Evolutionary conservation across 2,329 filamentous ascomycete species (phyloP), one percentile per base, ranked within the genome.

Genomic region (Pochonia chlamydosporia): DNA sequence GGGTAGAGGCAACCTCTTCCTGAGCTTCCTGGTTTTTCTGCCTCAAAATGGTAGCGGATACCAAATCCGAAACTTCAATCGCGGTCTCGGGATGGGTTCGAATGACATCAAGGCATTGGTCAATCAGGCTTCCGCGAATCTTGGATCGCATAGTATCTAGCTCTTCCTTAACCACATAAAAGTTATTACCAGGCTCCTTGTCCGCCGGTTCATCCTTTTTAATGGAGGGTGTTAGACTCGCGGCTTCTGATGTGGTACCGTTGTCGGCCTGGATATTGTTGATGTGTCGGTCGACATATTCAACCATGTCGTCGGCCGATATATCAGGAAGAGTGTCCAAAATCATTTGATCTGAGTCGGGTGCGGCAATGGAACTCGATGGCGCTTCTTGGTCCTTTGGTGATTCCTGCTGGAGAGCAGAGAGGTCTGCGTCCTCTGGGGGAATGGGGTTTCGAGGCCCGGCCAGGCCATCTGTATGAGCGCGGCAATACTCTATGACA

Each of bases 51-150:
- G 89, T 84, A 3, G 85, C 83, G 31, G 79, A 79, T 46, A 99
- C 91, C 18, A 99, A 74, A 58, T 96, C 91, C 0, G 90, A 82
- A 40, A 99, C 75, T 60, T 97, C 92, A 57, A 96, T 93, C 0
- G 93, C 95, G 10, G 92, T 83, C 55, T 88, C 84, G 13, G 91
- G 85, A 56, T 97, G 91, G 31, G 85, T 84, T 62, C 92, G 87
- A 45, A 99, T 83, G 28, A 97, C 83, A 58, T 96, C 91, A 20
- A 99, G 73, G 54, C 88, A 95, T 49, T 89, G 86, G 57, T 96
- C 91, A 49, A 97, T 91, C 46, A 97, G 69, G 47, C 88, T 84
- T 18, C 81, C 75, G 33, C 89, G 81, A 35, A 97, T 73, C n/a
- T 75, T 77, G 4, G 78, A 74, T 40, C 93, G 83, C 63, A 88